Evolutionary conservation across 257 asterid species (phyloP).

Genomic region (Solanum ahanhuiri): DNA sequence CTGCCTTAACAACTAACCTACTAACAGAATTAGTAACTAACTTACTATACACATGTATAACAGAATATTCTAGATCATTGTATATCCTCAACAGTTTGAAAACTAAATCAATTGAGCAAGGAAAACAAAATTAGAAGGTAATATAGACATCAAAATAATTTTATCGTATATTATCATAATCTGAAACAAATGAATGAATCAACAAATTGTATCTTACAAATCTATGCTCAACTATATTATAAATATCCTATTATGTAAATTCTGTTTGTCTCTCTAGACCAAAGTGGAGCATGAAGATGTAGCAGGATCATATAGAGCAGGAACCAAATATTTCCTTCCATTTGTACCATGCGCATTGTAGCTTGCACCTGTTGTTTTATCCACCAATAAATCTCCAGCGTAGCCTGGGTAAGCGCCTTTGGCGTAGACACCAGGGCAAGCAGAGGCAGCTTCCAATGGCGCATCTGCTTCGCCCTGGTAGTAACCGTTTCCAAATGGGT

Average conservation of each 20-base stretch:
- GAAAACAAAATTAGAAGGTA: background rate
- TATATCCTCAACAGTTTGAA: too few species aligned
- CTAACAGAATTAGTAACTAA: too few species aligned
- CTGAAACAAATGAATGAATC: background rate
- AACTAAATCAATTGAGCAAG: background rate
- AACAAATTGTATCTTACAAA: background rate
- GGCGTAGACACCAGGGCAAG: slow-evolving; percentile 69
- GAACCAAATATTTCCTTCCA: slow-evolving; percentile 53
- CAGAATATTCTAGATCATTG: too few species aligned
- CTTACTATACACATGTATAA: too few species aligned
- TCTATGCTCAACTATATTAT: background rate
- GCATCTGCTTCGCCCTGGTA: slow-evolving; percentile 57
- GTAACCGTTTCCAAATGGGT: slow-evolving; percentile 70
- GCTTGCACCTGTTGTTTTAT: slow-evolving; percentile 55
- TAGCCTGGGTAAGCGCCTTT: slow-evolving; percentile 81
- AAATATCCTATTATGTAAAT: too few species aligned
- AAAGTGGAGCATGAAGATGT: slow-evolving; percentile 56
- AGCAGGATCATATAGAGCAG: slow-evolving; percentile 59
- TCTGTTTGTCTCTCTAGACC: slow-evolving; percentile 8
- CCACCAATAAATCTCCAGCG: slow-evolving; percentile 59
- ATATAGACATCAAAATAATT: background rate
- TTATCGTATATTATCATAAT: background rate
- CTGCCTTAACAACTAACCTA: too few species aligned
- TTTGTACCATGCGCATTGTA: slow-evolving; percentile 59
- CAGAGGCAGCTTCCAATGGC: slow-evolving; percentile 62